Evolutionary conservation across 2,329 filamentous ascomycete species (phyloP), one percentile per base, ranked within the genome.

Genomic region (Rasamsonia emersonii): DNA sequence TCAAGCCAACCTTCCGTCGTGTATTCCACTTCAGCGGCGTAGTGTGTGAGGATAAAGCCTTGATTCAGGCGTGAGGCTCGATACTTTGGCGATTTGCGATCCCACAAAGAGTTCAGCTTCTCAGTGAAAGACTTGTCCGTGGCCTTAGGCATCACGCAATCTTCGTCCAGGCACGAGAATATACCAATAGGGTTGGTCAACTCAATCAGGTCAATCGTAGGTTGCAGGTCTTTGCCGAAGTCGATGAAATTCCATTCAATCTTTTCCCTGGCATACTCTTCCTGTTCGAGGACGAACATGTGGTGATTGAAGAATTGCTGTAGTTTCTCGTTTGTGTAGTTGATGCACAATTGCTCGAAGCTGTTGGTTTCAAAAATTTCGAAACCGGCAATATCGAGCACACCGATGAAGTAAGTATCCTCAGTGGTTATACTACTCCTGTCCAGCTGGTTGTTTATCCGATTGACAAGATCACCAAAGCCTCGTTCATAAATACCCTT

Each of bases 181-280:
- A 98, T 93, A 66, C 91, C 93, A 36, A 98, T 98, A 0, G 91
- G 91, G 46, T 98, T 98, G 0, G 91, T 75, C 19, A 98, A 61
- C 59, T 98, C 91, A 42, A 98, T 98, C 26, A 98, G 70, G 50
- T 98, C 91, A 46, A 98, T 98, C 0, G 91, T 98, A 0, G 91
- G 91, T 56, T 98, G 93, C 16, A 98, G 69, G 52, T 98, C 91
- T 40, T 88, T 86, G 11, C 91, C 91, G 54, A 98, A 98, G 59
- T 98, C 91, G 53, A 98, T 98, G 56, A 98, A 98, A 53, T 96
- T 86, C 91, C 91, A 98, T 61, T 98, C 91, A 46, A 98, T 98
- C 58, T 95, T 85, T 55, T 98, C 91, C 28, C 89, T 72, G 6
- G 91, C 88, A 57, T 98, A 98, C 57, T 98, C 91, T 58, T 98